Conservation (phyloP, 108 stramenopile species). For the Parmales sp. region DNA sequence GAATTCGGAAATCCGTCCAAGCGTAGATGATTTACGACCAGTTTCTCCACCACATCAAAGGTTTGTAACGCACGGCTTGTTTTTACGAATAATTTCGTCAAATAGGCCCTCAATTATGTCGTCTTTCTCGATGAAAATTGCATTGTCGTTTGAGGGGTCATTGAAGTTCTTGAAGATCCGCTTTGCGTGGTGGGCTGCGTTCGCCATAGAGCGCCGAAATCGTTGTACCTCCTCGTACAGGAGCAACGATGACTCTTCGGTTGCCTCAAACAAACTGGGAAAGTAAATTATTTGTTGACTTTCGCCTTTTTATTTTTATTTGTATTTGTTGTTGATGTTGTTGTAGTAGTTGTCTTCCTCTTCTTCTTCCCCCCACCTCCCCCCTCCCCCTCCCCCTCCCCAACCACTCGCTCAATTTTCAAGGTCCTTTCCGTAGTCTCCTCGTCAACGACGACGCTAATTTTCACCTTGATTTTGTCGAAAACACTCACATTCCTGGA, state of each 20-base stretch:
- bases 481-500: too few species aligned
- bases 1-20: not conserved
- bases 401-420: too few species aligned
- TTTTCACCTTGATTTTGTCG: too few species aligned
- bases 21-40: not conserved
- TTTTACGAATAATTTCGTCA: not conserved
- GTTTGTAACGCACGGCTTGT: not conserved
- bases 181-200: not conserved
- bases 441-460: too few species aligned
- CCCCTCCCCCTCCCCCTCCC: too few species aligned
- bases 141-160: not conserved
- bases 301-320: too few species aligned
- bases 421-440: too few species aligned
- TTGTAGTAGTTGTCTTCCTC: too few species aligned
- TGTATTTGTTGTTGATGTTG: too few species aligned
- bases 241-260: not conserved
- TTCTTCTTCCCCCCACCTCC: too few species aligned
- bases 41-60: not conserved
- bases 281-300: too few species aligned
- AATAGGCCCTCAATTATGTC: not conserved
- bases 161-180: constrained; percentile 2
- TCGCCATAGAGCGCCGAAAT: not conserved
- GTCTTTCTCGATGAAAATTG: not conserved
- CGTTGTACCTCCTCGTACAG: not conserved
- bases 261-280: too few species aligned